Conservation (phyloP, 192 early-diverging fungal genomes). For the Coemansia sp. region DNA sequence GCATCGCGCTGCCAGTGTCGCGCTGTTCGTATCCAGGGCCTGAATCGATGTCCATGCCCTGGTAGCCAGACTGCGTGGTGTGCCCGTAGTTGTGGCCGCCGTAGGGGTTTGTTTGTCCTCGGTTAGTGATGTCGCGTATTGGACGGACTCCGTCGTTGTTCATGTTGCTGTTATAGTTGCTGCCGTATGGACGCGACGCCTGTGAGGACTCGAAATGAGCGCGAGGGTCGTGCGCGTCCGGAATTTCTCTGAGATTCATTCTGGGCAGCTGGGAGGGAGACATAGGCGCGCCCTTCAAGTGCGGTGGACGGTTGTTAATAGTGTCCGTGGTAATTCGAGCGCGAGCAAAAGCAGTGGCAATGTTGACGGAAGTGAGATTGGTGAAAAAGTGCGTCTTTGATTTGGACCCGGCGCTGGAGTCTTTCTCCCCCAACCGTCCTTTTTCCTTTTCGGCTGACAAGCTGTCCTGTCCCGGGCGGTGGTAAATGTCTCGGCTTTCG, state of each 20-base stretch:
- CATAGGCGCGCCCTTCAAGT: slow-evolving; percentile 50
- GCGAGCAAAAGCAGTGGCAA: slow-evolving; percentile 56
- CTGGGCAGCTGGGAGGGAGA: slow-evolving; percentile 49
- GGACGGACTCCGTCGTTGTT: slow-evolving; percentile 18
- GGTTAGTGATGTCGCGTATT: slow-evolving; percentile 35
- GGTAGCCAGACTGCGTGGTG: slow-evolving; percentile 19
- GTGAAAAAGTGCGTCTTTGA: slow-evolving; percentile 32
- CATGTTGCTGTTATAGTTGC: background rate
- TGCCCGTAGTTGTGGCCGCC: background rate
- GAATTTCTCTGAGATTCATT: slow-evolving; percentile 37
- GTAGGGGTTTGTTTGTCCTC: background rate
- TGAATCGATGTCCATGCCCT: slow-evolving; percentile 35
- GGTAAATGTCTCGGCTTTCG: slow-evolving; percentile 50
- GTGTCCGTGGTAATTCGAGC: slow-evolving; percentile 51
- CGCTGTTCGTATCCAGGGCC: slow-evolving; percentile 8
- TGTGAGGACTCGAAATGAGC: slow-evolving; percentile 38
- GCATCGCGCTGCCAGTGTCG: slow-evolving; percentile 13
- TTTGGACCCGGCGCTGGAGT: slow-evolving; percentile 6
- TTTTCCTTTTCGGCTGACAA: slow-evolving; percentile 45
- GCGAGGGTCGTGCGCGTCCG: slow-evolving; percentile 26
- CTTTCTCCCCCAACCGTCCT: slow-evolving; percentile 13
- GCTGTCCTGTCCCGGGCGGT: slow-evolving; percentile 47
- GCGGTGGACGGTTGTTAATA: slow-evolving; percentile 38
- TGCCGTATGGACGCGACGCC: slow-evolving; percentile 26
- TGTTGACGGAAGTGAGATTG: slow-evolving; percentile 55